Conservation (phyloP, 2,329 filamentous ascomycete species). For the Talaromyces sp. region DNA sequence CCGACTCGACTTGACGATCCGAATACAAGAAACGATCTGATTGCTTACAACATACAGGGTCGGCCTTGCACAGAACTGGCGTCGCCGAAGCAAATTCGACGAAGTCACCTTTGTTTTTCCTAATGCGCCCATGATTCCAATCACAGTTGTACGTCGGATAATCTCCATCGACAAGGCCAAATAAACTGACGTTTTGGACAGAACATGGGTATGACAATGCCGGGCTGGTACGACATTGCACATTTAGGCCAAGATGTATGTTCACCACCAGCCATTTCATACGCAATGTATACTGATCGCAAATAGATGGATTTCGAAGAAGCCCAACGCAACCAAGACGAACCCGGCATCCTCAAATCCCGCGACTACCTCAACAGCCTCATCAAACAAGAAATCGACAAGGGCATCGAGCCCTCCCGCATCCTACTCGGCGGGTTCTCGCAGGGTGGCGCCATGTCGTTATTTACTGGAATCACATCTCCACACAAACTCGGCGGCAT, state of each 20-base stretch:
- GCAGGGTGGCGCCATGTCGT: constrained; percentile 81
- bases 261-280: neutral
- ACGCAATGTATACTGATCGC: neutral
- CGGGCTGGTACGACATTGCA: constrained; percentile 58
- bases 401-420: constrained; percentile 75
- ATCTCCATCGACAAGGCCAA: neutral
- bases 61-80: constrained; percentile 81
- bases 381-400: constrained; percentile 74
- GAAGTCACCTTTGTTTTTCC: constrained; percentile 94
- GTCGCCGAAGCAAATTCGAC: constrained; percentile 71
- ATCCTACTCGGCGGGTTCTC: constrained; percentile 69
- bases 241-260: constrained; percentile 43
- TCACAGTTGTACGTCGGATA: constrained; percentile 65
- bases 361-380: constrained; percentile 73
- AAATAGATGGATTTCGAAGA: constrained; percentile 42
- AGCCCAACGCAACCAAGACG: constrained; percentile 46
- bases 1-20: neutral
- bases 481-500: constrained; percentile 78
- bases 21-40: neutral
- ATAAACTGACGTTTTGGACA: constrained; percentile 31
- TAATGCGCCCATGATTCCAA: constrained; percentile 80
- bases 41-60: constrained; percentile 47
- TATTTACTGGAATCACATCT: constrained; percentile 75
- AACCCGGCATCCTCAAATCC: constrained; percentile 68
- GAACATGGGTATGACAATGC: constrained; percentile 77